phyloP scores from a whole-genome alignment of 768 basidiomycete genomes.

The Amanita pallidorosea region DNA sequence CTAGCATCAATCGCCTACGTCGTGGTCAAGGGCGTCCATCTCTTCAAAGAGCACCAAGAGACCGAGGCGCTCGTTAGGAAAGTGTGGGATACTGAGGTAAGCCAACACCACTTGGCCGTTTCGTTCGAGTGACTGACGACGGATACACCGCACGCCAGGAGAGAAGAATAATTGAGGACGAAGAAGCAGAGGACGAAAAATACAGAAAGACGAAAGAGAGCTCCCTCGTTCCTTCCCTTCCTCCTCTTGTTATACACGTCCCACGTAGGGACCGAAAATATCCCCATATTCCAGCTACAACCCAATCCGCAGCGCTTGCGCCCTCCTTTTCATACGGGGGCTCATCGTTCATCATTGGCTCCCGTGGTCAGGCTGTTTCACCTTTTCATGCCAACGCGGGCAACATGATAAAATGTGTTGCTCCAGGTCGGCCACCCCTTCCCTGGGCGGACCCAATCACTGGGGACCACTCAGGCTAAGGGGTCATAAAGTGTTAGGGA shows the following conservation, averaged over 20 bases:
- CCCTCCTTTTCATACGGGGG: background rate
- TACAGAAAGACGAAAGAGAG: too few relatives aligned
- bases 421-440: background rate
- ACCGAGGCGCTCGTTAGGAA: conserved; percentile 2
- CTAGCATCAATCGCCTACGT: background rate
- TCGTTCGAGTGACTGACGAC: background rate
- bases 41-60: conserved; percentile 2
- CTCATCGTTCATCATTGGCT: background rate
- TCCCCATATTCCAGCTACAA: background rate
- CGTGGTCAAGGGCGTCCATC: background rate
- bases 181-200: background rate
- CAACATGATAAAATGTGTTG: background rate
- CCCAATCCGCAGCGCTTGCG: background rate
- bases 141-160: background rate
- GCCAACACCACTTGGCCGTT: background rate
- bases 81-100: background rate
- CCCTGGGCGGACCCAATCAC: background rate
- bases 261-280: background rate
- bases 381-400: background rate
- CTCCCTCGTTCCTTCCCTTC: background rate
- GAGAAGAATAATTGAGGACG: background rate
- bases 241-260: background rate
- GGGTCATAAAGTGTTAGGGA: background rate
- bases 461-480: background rate
- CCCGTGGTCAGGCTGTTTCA: background rate